A percentile compares a stretch with the other conserved stretches of the same genome.
Evolutionary conservation across 2,329 filamentous ascomycete species (phyloP).

Genomic region (Aspergillus sp.): DNA sequence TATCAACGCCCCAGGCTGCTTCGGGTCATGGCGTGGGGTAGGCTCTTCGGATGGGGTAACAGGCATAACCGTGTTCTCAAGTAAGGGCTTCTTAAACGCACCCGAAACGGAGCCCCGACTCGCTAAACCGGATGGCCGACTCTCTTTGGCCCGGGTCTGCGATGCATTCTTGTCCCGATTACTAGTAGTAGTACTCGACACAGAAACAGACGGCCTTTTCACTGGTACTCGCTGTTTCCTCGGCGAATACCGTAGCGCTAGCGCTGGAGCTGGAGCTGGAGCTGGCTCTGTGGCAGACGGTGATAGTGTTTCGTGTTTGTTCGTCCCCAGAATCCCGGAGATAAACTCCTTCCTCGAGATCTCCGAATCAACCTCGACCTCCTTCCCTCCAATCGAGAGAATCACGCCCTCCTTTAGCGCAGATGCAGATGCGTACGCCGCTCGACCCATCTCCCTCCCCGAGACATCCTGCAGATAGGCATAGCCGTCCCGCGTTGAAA

Average conservation of each 20-base stretch:
- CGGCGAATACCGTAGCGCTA: constrained; percentile 21
- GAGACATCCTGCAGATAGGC: constrained; percentile 62
- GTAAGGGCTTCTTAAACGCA: constrained; percentile 63
- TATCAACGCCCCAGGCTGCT: constrained; percentile 59
- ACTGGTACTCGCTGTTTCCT: constrained; percentile 13
- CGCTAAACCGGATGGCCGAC: constrained; percentile 11
- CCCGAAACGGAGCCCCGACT: constrained; percentile 44
- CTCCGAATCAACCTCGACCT: constrained; percentile 65
- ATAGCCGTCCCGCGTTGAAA: constrained; percentile 57
- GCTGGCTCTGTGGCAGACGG: no score
- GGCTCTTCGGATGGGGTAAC: constrained; percentile 49
- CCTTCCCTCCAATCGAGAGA: constrained; percentile 65
- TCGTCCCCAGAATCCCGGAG: constrained; percentile 28
- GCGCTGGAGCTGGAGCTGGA: constrained; percentile 3
- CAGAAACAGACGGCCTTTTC: constrained; percentile 21
- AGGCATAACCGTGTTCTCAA: constrained; percentile 52
- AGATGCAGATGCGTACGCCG: constrained; percentile 53
- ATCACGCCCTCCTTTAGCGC: constrained; percentile 60
- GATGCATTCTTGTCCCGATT: constrained; percentile 9
- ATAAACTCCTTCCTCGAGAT: constrained; percentile 62
- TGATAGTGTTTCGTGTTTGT: constrained; percentile 21
- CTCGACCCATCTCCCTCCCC: constrained; percentile 63
- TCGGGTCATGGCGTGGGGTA: constrained; percentile 65
- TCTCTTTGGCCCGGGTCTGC: constrained; percentile 14
- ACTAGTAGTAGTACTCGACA: constrained; percentile 1